A percentile compares a stretch with the other conserved stretches of the same genome.
phyloP scores from a whole-genome alignment of 192 early-diverging fungal species.

The Coemansia erecta region DNA sequence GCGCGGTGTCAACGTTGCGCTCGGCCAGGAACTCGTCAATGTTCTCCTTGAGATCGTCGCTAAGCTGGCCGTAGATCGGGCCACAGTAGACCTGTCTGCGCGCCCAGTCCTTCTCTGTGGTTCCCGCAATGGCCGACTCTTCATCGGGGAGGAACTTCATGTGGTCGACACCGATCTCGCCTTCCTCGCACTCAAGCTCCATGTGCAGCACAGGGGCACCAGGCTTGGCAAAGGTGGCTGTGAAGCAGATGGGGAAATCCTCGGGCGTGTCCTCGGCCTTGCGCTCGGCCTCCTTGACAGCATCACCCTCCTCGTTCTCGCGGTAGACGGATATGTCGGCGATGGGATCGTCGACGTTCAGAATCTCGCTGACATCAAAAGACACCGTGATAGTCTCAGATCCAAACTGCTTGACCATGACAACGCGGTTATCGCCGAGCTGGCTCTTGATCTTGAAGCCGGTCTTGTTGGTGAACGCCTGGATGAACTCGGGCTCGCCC shows the following conservation, averaged over 20 bases:
- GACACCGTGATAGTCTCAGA: slow-evolving; percentile 86
- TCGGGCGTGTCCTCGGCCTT: slow-evolving; percentile 66
- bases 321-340: slow-evolving; percentile 56
- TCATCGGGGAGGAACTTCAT: slow-evolving; percentile 69
- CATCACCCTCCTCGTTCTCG: slow-evolving; percentile 56
- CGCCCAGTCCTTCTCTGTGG: slow-evolving; percentile 85
- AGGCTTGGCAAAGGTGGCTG: slow-evolving; percentile 81
- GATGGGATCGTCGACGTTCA: slow-evolving; percentile 70
- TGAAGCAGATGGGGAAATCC: slow-evolving; percentile 74
- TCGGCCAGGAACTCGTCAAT: slow-evolving; percentile 82
- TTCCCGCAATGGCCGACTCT: slow-evolving; percentile 59
- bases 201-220: slow-evolving; percentile 75
- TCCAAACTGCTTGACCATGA: slow-evolving; percentile 80
- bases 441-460: slow-evolving; percentile 78
- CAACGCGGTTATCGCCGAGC: slow-evolving; percentile 73
- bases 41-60: slow-evolving; percentile 71
- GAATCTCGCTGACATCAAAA: slow-evolving; percentile 85
- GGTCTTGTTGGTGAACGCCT: slow-evolving; percentile 65
- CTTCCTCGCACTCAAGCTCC: slow-evolving; percentile 78
- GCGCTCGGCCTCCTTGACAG: slow-evolving; percentile 57
- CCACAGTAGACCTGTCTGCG: slow-evolving; percentile 85
- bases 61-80: slow-evolving; percentile 87
- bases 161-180: slow-evolving; percentile 80
- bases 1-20: slow-evolving; percentile 79
- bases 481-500: slow-evolving; percentile 66